Conservation (phyloP, 164 flowering plant genomes). For the Vitis rotundifolia region DNA sequence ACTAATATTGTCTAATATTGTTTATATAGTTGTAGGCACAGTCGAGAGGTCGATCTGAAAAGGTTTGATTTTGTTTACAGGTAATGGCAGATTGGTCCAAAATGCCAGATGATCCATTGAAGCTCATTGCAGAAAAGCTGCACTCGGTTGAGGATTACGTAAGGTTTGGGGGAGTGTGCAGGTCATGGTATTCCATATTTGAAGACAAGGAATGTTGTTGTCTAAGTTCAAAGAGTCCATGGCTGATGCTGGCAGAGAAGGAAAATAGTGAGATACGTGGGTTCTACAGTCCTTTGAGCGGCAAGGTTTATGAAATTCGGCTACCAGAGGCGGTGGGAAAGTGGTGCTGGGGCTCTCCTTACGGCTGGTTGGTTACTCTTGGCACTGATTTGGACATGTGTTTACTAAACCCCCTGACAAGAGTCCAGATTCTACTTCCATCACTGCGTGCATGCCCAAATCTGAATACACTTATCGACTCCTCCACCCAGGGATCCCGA, state of each 20-base stretch:
- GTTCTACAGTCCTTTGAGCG: neutral
- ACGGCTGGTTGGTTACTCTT: too few relatives aligned
- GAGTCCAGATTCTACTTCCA: too few relatives aligned
- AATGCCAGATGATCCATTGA: neutral
- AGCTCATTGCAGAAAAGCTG: neutral
- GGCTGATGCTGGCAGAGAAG: neutral
- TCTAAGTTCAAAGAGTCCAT: neutral
- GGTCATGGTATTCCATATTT: neutral
- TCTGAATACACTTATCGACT: neutral
- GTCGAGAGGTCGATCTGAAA: too few relatives aligned
- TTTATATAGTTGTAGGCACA: too few relatives aligned
- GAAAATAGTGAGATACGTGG: neutral
- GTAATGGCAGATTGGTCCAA: neutral
- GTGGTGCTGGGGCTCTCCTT: too few relatives aligned
- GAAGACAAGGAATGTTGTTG: neutral
- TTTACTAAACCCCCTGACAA: too few relatives aligned
- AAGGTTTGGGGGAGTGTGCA: constrained; percentile 1
- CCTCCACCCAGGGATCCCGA: neutral
- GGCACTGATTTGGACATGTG: too few relatives aligned
- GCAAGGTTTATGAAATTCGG: neutral
- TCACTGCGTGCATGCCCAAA: neutral
- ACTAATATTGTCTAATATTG: neutral
- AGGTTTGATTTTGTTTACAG: neutral
- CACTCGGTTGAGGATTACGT: neutral
- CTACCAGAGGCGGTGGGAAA: too few relatives aligned